Evolutionary conservation across 257 asterid species (phyloP), one percentile per base, ranked within the genome.

Genomic region (Perilla frutescens): DNA sequence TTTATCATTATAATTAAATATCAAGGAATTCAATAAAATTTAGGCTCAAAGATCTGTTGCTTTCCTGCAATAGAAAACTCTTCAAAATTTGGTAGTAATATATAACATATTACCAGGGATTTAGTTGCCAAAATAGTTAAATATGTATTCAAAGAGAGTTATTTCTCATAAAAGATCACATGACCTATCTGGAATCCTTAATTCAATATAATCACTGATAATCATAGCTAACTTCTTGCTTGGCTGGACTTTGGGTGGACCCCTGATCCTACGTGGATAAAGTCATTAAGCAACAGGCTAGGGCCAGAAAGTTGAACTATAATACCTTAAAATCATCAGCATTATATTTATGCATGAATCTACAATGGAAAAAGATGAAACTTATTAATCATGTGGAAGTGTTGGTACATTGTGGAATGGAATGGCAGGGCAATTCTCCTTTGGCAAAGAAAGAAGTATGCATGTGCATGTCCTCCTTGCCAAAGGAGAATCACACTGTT

Each of bases 371-470:
- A 56, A 62, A 50, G 48, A 60, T 53, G 51, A 54, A 9, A 37
- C 44, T 15, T 8, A 29, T 13, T 43, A 1, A 71, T 55, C 57
- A 20, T n/a, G n/a, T 11, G 43, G 54, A 62, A 8, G 14, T 34
- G 47, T n/a, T 70, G 72, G 73, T 53, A 78, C 84, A 81, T 70
- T 81, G 87, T 77, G 84, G 82, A 83, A 73, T 73, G 20, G 72
- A 86, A 87, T 85, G 54, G 84, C 92, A 81, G 91, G 92, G 88
- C 91, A 90, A 88, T 85, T 90, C 96, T 90, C 91, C 91, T 87
- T 88, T 88, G 92, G 96, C 92, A 78, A 74, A 81, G 81, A 65
- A 69, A 66, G 62, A 68, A 70, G 74, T 77, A 78, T 77, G 87
- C 87, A 75, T 76, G 65, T 77, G 89, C 84, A 82, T 80, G 80